These are phyloP conservation scores for Chaetomium olivaceum DNA, from an alignment of 2,329 filamentous ascomycete species.

Conservation along the genomic window DNA sequence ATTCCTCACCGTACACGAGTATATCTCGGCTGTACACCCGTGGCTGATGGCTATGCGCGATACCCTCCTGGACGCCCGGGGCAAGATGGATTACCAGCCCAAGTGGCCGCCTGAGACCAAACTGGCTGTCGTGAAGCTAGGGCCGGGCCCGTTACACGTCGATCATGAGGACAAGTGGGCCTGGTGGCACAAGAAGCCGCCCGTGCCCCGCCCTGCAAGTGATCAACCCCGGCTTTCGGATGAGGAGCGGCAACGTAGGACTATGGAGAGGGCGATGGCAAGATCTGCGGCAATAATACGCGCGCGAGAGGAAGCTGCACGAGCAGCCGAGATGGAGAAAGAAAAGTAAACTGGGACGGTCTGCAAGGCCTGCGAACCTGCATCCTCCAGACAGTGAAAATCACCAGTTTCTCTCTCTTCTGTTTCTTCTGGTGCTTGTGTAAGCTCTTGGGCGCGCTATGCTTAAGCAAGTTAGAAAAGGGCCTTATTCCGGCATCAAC, in stretches of 20 bases:
- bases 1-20: background rate
- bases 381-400: no score
- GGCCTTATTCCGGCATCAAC: no score
- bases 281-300: slow-evolving; percentile 5
- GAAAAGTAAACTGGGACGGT: slow-evolving; percentile 5
- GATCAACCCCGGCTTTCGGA: background rate
- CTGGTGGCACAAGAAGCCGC: slow-evolving; percentile 2
- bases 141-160: background rate
- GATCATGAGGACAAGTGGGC: background rate
- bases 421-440: no score
- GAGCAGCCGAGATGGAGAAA: slow-evolving; percentile 5
- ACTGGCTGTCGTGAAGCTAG: background rate
- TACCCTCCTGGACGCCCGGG: background rate
- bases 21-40: background rate
- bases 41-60: background rate
- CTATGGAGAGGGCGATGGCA: slow-evolving; percentile 4
- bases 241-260: slow-evolving; percentile 1
- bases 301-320: slow-evolving; percentile 6
- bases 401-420: no score
- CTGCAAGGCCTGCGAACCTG: background rate
- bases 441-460: no score
- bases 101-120: background rate
- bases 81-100: background rate
- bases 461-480: no score
- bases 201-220: background rate